phyloP scores from a whole-genome alignment of 192 early-diverging fungal species.

The Backusella tarrabulga region DNA sequence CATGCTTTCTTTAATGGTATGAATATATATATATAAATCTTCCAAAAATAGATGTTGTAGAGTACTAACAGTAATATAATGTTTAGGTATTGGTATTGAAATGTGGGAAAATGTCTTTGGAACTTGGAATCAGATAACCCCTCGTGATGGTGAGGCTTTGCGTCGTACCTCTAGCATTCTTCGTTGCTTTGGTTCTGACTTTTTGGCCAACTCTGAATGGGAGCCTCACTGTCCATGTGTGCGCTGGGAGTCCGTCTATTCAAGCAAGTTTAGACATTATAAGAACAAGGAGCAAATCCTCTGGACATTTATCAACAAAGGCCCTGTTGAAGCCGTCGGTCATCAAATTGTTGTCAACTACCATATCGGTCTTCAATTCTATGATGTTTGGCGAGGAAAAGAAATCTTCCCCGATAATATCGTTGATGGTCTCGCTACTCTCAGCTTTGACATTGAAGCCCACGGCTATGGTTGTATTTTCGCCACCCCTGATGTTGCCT shows the following conservation, averaged over 20 bases:
- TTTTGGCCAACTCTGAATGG: slow-evolving; percentile 20
- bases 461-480: slow-evolving; percentile 26
- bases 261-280: not conserved
- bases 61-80: not conserved
- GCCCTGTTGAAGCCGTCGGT: slow-evolving; percentile 13
- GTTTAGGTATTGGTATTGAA: slow-evolving; percentile 23
- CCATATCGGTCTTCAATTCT: slow-evolving; percentile 24
- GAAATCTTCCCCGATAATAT: slow-evolving; percentile 20
- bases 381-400: slow-evolving; percentile 22
- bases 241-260: slow-evolving; percentile 16
- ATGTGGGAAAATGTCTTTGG: slow-evolving; percentile 31
- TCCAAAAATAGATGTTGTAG: not conserved
- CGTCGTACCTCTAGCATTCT: slow-evolving; percentile 17
- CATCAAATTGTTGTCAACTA: slow-evolving; percentile 27
- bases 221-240: slow-evolving; percentile 25
- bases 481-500: slow-evolving; percentile 11
- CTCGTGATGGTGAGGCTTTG: slow-evolving; percentile 23
- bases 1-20: slow-evolving; percentile 25
- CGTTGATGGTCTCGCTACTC: slow-evolving; percentile 22
- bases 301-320: slow-evolving; percentile 22
- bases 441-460: slow-evolving; percentile 27
- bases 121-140: slow-evolving; percentile 21
- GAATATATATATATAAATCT: not conserved
- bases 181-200: slow-evolving; percentile 20
- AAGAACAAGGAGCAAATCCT: slow-evolving; percentile 1